These are phyloP conservation scores for Asterella californica DNA, from an alignment of 225 moss, liverwort and hornwort genomes.

Conservation along the genomic window DNA sequence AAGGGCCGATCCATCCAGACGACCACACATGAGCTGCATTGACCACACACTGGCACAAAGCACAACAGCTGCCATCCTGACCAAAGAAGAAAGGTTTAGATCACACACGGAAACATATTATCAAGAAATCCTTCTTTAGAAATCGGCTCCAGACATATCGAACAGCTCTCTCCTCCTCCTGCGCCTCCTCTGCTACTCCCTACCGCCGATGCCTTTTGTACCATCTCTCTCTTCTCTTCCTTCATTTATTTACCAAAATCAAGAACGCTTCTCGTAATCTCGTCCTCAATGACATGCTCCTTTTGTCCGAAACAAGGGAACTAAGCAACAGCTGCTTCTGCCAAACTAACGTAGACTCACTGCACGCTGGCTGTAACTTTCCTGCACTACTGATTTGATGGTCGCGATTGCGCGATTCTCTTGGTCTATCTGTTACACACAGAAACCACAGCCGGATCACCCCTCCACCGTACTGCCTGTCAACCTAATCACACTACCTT, in stretches of 20 bases:
- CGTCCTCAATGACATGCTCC: neutral
- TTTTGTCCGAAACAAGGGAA: no score
- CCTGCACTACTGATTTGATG: no score
- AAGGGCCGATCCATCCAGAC: slow-evolving; percentile 7
- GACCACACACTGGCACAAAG: neutral
- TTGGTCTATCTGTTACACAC: no score
- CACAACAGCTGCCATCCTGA: neutral
- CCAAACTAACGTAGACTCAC: no score
- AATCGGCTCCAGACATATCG: slow-evolving; percentile 81
- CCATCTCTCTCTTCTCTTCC: neutral
- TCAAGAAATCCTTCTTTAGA: slow-evolving; percentile 81
- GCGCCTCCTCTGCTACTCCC: neutral
- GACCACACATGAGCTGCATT: neutral
- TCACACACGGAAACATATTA: slow-evolving; percentile 67
- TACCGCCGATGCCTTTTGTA: neutral
- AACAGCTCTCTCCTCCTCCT: slow-evolving; percentile 43
- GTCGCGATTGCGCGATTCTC: no score
- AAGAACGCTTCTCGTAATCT: neutral
- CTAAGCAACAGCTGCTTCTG: no score
- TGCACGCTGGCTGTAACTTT: no score
- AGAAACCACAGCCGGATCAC: no score
- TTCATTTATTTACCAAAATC: neutral
- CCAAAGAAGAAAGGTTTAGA: neutral
- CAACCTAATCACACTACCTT: no score
- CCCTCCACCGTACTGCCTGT: no score